Evolutionary conservation across 495 filamentous ascomycete genomes (phyloP).

Genomic region (Platismatia glauca): DNA sequence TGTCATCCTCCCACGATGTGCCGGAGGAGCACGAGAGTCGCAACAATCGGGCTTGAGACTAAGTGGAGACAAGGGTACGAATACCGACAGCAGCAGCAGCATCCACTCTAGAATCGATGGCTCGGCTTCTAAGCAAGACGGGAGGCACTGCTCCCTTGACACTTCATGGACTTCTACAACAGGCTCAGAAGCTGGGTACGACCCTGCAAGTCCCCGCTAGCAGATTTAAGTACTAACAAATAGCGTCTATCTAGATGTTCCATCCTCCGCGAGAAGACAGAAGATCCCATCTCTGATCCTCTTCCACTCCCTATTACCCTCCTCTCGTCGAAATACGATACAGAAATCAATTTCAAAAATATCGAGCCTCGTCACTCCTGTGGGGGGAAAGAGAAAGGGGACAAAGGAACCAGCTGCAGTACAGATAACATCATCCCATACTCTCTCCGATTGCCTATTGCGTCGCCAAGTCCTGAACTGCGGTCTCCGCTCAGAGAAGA

Average conservation of each 20-base stretch:
- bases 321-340: constrained; percentile 2
- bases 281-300: constrained; percentile 7
- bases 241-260: not conserved
- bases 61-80: not conserved
- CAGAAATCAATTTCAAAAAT: constrained; percentile 1
- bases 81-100: not conserved
- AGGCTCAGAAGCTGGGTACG: constrained; percentile 4
- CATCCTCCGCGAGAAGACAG: constrained; percentile 10
- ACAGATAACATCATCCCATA: not conserved
- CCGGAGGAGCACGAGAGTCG: not conserved
- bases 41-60: not conserved
- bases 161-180: constrained; percentile 2
- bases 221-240: constrained; percentile 3
- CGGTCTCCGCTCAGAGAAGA: not conserved
- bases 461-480: not conserved
- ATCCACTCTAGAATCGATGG: not conserved
- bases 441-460: not conserved
- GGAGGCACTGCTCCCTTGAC: not conserved
- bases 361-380: constrained; percentile 10
- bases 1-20: no score
- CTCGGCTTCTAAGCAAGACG: not conserved
- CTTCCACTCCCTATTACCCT: not conserved
- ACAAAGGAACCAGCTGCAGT: not conserved
- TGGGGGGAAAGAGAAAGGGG: not conserved
- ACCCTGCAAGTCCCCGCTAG: not conserved